Base-by-base conservation (phyloP, 2,329 filamentous ascomycete species). In the Colletotrichum sp. region DNA sequence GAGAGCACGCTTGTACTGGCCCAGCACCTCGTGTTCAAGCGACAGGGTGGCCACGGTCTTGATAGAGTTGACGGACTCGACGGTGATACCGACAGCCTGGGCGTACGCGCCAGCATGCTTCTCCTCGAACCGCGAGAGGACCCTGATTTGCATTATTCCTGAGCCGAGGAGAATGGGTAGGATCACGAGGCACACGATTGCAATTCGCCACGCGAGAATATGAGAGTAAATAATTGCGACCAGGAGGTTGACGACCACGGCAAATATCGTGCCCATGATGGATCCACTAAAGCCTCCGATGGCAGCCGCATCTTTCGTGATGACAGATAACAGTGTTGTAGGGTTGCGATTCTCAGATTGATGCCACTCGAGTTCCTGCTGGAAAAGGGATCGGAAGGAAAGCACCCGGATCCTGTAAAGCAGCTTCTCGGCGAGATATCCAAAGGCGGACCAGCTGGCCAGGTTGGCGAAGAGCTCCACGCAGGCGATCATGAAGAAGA, bases 181-280 rank as follows among this genome's bases (percentile, higher is more conserved):
- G 10, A 91, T 88, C 1, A 93, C 89, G 8, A 96, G 86, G 71
- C 93, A 93, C 5, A 96, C 94, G 16, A 96, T 84, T 1, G 93
- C 93, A 76, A 96, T 94, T 80, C 92, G 93, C 94, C 94, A 96
- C 4, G 93, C 93, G 63, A 96, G 87, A 60, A 95, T 91, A 77
- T 94, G 93, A 0, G 93, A 92, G 12, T 95, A 81, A 34, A 94
- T 90, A 71, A 95, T 92, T 2, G 92, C 93, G 0, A 90, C 91
- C 18, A 95, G 77, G 32, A 95, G 91, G 82, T 94, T 95, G 77
- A 95, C 89, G 5, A 90, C 78, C 26, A 94, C 93, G 0, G 93
- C 92, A 73, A 95, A 91, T 24, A 94, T 84, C 0, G 92, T 94
- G 8, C 94, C 93, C 71, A 95, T 87, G 52, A 94, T 93, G 7